Evolutionary conservation across 2,329 filamentous ascomycete genomes (phyloP).

Genomic region (Talaromyces sp.): DNA sequence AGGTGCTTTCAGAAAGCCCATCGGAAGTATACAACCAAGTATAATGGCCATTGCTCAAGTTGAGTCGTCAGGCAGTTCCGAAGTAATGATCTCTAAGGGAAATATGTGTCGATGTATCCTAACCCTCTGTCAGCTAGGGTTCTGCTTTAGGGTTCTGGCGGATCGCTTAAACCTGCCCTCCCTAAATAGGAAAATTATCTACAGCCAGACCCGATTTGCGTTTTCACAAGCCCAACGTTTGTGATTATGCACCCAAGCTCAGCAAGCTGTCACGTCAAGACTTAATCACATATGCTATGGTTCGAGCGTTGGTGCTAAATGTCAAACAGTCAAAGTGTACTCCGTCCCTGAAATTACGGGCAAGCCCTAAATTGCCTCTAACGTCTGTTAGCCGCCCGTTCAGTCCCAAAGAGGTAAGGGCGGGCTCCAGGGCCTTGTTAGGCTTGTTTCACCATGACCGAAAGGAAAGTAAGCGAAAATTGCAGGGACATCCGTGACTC

Average conservation of each 20-base stretch:
- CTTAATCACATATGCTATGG: conserved; percentile 10
- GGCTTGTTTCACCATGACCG: conserved; percentile 11
- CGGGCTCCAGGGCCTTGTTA: not conserved
- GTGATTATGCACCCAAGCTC: not conserved
- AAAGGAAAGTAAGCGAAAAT: conserved; percentile 4
- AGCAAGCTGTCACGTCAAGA: not conserved
- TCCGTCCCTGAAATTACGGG: conserved; percentile 6
- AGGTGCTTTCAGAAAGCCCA: too few relatives aligned
- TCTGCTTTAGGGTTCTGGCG: not conserved
- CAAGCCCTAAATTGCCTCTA: conserved; percentile 1
- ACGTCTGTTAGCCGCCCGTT: not conserved
- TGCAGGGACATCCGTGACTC: conserved; percentile 14
- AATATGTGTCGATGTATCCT: not conserved
- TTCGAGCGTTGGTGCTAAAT: not conserved
- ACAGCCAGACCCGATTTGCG: not conserved
- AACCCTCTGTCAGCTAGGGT: not conserved
- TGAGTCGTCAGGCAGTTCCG: not conserved
- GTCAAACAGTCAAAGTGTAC: not conserved
- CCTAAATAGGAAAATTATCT: not conserved
- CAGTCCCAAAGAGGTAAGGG: conserved; percentile 4
- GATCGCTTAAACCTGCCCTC: not conserved
- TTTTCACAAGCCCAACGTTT: not conserved
- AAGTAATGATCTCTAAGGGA: not conserved
- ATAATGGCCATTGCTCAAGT: too few relatives aligned
- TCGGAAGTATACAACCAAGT: too few relatives aligned